phyloP scores from a whole-genome alignment of 1,139 yeast genomes.

The Debaryomyces singareniensis region DNA sequence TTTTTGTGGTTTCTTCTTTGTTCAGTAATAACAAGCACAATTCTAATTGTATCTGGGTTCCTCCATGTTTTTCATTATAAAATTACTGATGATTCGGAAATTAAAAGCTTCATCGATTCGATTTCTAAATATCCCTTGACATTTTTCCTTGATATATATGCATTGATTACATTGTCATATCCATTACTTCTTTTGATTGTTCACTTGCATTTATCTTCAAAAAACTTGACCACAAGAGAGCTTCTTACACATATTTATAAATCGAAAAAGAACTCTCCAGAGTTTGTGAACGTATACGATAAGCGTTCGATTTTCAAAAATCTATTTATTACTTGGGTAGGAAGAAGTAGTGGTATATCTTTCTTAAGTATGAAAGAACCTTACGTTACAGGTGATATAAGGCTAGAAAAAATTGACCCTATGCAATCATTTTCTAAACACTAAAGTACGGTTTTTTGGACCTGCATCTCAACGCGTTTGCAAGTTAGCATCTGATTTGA shows the following conservation, averaged over 20 bases:
- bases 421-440: conserved; percentile 7
- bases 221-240: conserved; percentile 70
- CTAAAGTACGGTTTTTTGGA: neutral
- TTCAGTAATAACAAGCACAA: conserved; percentile 15
- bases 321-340: conserved; percentile 40
- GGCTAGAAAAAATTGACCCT: conserved; percentile 27
- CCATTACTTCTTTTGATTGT: conserved; percentile 48
- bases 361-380: conserved; percentile 28
- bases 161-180: conserved; percentile 39
- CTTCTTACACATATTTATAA: conserved; percentile 39
- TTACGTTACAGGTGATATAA: conserved; percentile 35
- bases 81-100: conserved; percentile 3
- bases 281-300: conserved; percentile 32
- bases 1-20: conserved; percentile 35
- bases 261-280: conserved; percentile 24
- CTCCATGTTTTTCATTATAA: conserved; percentile 24
- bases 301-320: conserved; percentile 21
- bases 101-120: conserved; percentile 14
- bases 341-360: conserved; percentile 43
- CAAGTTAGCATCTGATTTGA: neutral
- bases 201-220: conserved; percentile 48
- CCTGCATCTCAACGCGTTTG: neutral
- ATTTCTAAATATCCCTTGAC: conserved; percentile 31
- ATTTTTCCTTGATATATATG: conserved; percentile 44
- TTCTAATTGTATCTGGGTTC: conserved; percentile 19